Percentiles rank a stretch among this genome's conserved stretches.
Evolutionary conservation across 345 rosid genomes (phyloP).

Genomic region (Corchorus capsularis): DNA sequence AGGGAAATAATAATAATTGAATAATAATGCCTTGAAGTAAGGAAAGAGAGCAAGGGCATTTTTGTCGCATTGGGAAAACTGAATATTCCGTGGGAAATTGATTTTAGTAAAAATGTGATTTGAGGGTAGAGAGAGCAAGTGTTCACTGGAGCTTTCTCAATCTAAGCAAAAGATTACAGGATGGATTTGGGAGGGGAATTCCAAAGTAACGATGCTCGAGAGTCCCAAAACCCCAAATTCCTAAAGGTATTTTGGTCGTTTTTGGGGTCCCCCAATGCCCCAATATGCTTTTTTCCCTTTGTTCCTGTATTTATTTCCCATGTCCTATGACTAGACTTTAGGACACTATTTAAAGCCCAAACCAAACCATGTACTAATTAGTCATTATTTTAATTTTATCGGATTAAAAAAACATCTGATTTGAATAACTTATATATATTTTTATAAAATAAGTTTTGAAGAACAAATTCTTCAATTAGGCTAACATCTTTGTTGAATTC

Average conservation of each 20-base stretch:
- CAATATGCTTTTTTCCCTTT: neutral
- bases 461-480: too few relatives aligned
- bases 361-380: too few relatives aligned
- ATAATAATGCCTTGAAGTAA: conserved; percentile 25
- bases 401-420: too few relatives aligned
- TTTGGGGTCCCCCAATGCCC: neutral
- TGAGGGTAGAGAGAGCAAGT: neutral
- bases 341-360: neutral
- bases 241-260: conserved; percentile 11
- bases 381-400: too few relatives aligned
- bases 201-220: neutral
- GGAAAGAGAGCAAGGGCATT: conserved; percentile 35
- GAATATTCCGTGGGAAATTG: conserved; percentile 46
- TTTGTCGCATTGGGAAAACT: conserved; percentile 71
- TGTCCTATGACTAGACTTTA: neutral
- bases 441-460: too few relatives aligned
- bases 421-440: too few relatives aligned
- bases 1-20: neutral
- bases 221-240: neutral
- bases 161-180: neutral
- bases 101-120: neutral
- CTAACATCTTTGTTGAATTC: too few relatives aligned
- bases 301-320: neutral
- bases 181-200: neutral
- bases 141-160: conserved; percentile 9